Percentiles rank a stretch among this genome's conserved stretches.
These are phyloP conservation scores for Sclerotinia spermophila DNA, from an alignment of 2,329 filamentous ascomycete genomes.

Conservation along the genomic window DNA sequence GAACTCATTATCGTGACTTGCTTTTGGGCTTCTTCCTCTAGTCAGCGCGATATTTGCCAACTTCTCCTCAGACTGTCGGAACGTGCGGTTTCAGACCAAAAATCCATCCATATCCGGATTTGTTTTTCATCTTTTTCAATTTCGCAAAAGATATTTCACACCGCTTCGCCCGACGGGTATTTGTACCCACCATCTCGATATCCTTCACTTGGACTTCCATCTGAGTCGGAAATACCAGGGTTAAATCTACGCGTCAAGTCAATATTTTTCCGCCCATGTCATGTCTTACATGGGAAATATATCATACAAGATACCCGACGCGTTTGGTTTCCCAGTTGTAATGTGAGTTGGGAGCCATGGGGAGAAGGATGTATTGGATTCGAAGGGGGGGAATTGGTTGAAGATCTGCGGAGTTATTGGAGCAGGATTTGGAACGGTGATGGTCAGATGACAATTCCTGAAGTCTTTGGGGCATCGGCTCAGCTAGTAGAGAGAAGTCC, in stretches of 20 bases:
- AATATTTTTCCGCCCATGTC: conserved; percentile 74
- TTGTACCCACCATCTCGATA: conserved; percentile 53
- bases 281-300: conserved; percentile 87
- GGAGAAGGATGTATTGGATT: conserved; percentile 73
- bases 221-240: conserved; percentile 48
- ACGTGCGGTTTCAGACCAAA: conserved; percentile 37
- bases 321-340: conserved; percentile 74
- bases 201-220: conserved; percentile 61
- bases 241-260: conserved; percentile 71
- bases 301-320: conserved; percentile 65
- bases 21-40: conserved; percentile 71
- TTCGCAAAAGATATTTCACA: conserved; percentile 70
- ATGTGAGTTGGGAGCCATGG: conserved; percentile 86
- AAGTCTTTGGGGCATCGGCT: neutral
- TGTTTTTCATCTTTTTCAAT: conserved; percentile 70
- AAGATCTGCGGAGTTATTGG: conserved; percentile 33
- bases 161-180: conserved; percentile 58
- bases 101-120: conserved; percentile 50
- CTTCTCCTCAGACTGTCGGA: conserved; percentile 52
- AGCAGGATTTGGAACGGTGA: conserved; percentile 10
- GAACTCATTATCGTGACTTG: conserved; percentile 67
- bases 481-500: conserved; percentile 43
- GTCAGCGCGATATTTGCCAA: conserved; percentile 50
- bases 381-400: conserved; percentile 54
- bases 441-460: conserved; percentile 5